Percentiles rank a stretch among this genome's conserved stretches.
These are phyloP conservation scores for Rhizodiscina lignyota DNA, from an alignment of 495 filamentous ascomycete genomes.

Conservation along the genomic window DNA sequence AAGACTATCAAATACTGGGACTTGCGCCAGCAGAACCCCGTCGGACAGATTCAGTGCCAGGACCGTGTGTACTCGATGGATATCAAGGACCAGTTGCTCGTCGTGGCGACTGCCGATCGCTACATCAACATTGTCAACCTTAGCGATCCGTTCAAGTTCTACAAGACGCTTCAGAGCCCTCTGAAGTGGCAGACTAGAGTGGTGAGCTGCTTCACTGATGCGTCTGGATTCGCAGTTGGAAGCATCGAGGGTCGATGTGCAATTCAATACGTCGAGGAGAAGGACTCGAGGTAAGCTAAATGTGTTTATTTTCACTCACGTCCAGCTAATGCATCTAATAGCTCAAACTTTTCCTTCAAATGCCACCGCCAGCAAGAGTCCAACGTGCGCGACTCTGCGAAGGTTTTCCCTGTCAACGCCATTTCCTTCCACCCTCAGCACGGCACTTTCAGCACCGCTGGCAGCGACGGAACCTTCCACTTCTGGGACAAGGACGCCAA, in stretches of 20 bases:
- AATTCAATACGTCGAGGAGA: conserved; percentile 79
- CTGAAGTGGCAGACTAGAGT: conserved; percentile 80
- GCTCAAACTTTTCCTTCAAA: conserved; percentile 81
- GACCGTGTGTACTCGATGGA: conserved; percentile 85
- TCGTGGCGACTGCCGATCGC: conserved; percentile 71
- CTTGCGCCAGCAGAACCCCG: conserved; percentile 45
- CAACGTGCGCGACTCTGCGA: conserved; percentile 45
- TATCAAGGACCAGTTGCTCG: conserved; percentile 58
- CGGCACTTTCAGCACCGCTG: conserved; percentile 82
- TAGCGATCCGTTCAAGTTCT: conserved; percentile 57
- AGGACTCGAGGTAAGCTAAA: conserved; percentile 44
- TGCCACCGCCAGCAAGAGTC: conserved; percentile 68
- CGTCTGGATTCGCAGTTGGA: conserved; percentile 69
- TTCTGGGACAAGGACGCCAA: conserved; percentile 74
- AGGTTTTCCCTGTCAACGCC: conserved; percentile 79
- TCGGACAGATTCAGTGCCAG: conserved; percentile 47
- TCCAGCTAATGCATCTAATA: conserved; percentile 10
- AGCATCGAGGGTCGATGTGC: conserved; percentile 82
- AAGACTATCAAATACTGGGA: conserved; percentile 96
- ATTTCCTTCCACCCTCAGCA: conserved; percentile 79
- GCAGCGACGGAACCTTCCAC: conserved; percentile 76
- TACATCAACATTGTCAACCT: conserved; percentile 80
- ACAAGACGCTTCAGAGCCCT: conserved; percentile 68
- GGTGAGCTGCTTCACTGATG: conserved; percentile 71
- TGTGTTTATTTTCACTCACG: background rate